Percentiles rank a stretch among this genome's conserved stretches.
These are phyloP conservation scores for Aureobasidium sp. DNA, from an alignment of 2,329 filamentous ascomycete genomes.

Conservation along the genomic window DNA sequence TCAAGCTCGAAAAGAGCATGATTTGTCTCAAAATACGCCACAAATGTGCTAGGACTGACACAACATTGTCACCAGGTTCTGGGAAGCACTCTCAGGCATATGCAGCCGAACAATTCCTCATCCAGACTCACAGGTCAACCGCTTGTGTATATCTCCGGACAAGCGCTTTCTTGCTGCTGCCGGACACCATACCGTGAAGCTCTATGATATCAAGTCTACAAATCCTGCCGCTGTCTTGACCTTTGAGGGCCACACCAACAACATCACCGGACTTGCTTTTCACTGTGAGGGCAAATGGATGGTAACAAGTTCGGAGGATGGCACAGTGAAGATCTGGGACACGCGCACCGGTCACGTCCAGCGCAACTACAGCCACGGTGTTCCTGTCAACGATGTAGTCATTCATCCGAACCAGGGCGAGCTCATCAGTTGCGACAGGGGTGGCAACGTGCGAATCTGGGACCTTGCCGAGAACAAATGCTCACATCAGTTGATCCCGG, in stretches of 20 bases:
- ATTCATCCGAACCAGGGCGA: conserved; percentile 99
- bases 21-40: background rate
- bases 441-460: conserved; percentile 90
- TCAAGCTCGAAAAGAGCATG: background rate
- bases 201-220: conserved; percentile 98
- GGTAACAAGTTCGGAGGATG: conserved; percentile 95
- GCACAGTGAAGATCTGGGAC: conserved; percentile 96
- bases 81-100: conserved; percentile 95
- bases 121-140: conserved; percentile 95
- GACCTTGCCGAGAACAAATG: conserved; percentile 95
- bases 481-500: conserved; percentile 89
- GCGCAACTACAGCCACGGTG: conserved; percentile 84
- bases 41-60: background rate
- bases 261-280: conserved; percentile 93
- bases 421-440: conserved; percentile 90
- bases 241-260: conserved; percentile 92
- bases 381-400: conserved; percentile 93
- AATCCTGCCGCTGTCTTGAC: conserved; percentile 88
- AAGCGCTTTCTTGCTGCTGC: conserved; percentile 87
- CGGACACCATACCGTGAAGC: conserved; percentile 79
- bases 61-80: conserved; percentile 57
- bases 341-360: conserved; percentile 79
- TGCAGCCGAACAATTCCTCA: conserved; percentile 98
- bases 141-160: conserved; percentile 95
- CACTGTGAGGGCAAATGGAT: conserved; percentile 99